Percentiles rank a stretch among this genome's conserved stretches.
These are phyloP conservation scores for Hibiscus trionum DNA, from an alignment of 345 rosid species.

Conservation along the genomic window DNA sequence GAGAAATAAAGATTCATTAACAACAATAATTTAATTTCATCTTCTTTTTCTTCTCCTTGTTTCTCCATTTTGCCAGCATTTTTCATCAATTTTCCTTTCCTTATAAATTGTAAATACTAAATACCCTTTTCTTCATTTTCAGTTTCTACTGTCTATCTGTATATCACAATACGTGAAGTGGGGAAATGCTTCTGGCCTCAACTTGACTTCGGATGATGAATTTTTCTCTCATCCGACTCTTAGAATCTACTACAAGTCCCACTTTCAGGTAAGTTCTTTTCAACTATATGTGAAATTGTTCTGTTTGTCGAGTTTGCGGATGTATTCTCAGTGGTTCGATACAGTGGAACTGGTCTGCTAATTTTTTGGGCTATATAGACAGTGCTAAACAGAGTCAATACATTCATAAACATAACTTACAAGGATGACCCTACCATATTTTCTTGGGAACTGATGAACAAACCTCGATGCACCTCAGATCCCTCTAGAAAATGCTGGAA, in stretches of 20 bases:
- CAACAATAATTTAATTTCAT: too few species aligned
- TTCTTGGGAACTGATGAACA: slow-evolving; percentile 89
- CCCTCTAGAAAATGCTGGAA: slow-evolving; percentile 23
- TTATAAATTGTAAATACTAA: too few species aligned
- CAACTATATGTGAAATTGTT: neutral
- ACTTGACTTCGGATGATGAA: slow-evolving; percentile 83
- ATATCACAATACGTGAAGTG: slow-evolving; percentile 43
- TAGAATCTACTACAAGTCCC: slow-evolving; percentile 64
- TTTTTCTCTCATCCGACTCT: slow-evolving; percentile 84
- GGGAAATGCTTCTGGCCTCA: slow-evolving; percentile 82
- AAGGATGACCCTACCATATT: slow-evolving; percentile 70
- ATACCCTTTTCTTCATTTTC: neutral
- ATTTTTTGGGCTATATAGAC: slow-evolving; percentile 28
- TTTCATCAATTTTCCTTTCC: neutral
- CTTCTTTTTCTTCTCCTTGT: too few species aligned
- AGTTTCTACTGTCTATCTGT: neutral
- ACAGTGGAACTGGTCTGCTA: neutral
- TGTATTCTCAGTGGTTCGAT: neutral
- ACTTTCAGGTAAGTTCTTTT: slow-evolving; percentile 55
- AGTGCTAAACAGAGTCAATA: slow-evolving; percentile 55
- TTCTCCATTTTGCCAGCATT: too few species aligned
- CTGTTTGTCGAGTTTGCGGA: neutral
- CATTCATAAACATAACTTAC: slow-evolving; percentile 51
- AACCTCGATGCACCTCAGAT: slow-evolving; percentile 49
- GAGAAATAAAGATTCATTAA: too few species aligned